Evolutionary conservation across 1,139 yeast species (phyloP), one percentile per base, ranked within the genome.

Genomic region (Yarrowia galli): DNA sequence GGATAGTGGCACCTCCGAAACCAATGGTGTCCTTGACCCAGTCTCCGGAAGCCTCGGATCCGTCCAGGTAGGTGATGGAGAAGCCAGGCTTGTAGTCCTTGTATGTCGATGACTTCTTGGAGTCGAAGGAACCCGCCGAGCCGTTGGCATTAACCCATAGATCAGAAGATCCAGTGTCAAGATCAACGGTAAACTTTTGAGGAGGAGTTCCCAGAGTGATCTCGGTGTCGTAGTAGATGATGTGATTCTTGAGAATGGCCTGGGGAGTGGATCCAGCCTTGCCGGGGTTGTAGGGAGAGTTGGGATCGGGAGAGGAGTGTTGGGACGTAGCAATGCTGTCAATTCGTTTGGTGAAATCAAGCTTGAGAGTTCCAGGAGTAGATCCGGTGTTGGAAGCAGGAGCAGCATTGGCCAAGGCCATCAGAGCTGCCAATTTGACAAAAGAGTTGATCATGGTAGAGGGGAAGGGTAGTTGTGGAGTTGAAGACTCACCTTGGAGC

Each of bases 121-220:
- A 96, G 79, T 91, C 95, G 77, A 91, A 95, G 82, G 92, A 92
- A 75, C 89, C 76, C 82, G 25, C 53, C 38, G 71, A 49, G 9
- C 65, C 67, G 16, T 71, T 66, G 76, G 82, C 73, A 32, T 71
- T 72, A 20, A 75, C 73, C 85, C 85, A 82, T 69, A 83, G 79
- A 71, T 83, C 85, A 8, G 84, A 77, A 7, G 84, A 81, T 2
- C 85, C 85, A 15, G 85, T 83, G 70, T 83, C 85, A 8, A 83
- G 69, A 65, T 80, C 74, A 1, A 81, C 83, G 60, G 28, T 93
- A 80, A 95, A 95, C n/a, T 85, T 77, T 82, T 95, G 99, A 65
- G 91, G 91, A 8, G 99, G 99, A 58, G 97, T 90, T 74, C 99
- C 99, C 69, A 95, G 76, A 70, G 87, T 83, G 74, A 95, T 89